A percentile compares a stretch with the other conserved stretches of the same genome.
These are phyloP conservation scores for Syncephalastrum sp. DNA, from an alignment of 371 early-diverging fungal species.

Conservation along the genomic window DNA sequence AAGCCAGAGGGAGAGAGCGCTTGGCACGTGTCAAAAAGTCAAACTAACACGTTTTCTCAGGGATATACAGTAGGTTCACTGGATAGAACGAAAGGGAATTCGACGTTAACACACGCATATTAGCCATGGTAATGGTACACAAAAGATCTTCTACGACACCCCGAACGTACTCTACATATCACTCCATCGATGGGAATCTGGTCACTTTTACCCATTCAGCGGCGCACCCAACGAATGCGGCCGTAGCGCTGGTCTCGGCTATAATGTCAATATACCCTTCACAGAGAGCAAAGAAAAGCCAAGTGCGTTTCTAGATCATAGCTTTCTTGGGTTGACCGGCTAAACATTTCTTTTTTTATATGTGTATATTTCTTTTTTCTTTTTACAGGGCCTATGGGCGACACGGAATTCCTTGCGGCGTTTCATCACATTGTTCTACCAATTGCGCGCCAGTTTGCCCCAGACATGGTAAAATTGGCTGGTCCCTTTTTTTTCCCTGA, in stretches of 20 bases:
- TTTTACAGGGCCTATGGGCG: slow-evolving; percentile 60
- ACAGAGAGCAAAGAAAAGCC: slow-evolving; percentile 47
- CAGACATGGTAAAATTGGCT: slow-evolving; percentile 52
- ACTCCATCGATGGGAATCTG: slow-evolving; percentile 66
- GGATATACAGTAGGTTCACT: slow-evolving; percentile 63
- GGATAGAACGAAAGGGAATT: neutral
- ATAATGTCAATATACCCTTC: slow-evolving; percentile 66
- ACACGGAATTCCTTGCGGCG: slow-evolving; percentile 66
- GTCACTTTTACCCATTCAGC: slow-evolving; percentile 61
- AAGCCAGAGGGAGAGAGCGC: too few species aligned
- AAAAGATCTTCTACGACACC: slow-evolving; percentile 64
- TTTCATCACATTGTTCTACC: slow-evolving; percentile 63
- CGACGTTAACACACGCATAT: neutral
- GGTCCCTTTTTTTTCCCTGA: too few species aligned
- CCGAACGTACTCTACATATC: slow-evolving; percentile 68
- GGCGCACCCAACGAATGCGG: slow-evolving; percentile 62
- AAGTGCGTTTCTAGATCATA: slow-evolving; percentile 29
- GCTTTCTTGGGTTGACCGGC: neutral
- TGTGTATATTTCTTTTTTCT: neutral
- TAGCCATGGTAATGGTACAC: slow-evolving; percentile 68
- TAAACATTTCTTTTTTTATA: neutral
- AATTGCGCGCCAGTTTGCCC: slow-evolving; percentile 58
- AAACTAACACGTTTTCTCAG: slow-evolving; percentile 20
- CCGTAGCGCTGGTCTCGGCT: slow-evolving; percentile 49
- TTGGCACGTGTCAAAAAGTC: too few species aligned